Percentiles rank a stretch among this genome's conserved stretches.
Conservation (phyloP, 768 basidiomycete genomes). For the Sarcodon sp. region DNA sequence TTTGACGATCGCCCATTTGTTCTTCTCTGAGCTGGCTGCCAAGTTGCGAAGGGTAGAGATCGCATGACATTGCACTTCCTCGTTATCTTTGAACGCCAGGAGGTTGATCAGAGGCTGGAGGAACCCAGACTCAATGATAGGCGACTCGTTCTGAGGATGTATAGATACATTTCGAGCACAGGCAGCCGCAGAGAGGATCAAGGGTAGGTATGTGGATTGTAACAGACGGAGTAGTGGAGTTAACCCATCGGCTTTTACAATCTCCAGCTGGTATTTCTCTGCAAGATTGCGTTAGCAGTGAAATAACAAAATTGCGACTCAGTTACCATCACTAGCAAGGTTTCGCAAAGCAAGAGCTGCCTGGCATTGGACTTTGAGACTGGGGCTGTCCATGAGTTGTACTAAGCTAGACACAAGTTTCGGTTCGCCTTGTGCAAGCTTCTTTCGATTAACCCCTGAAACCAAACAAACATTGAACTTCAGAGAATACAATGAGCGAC, state of each 20-base stretch:
- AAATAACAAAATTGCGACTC: neutral
- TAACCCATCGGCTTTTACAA: conserved; percentile 91
- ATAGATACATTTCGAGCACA: conserved; percentile 99
- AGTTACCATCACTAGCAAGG: conserved; percentile 88
- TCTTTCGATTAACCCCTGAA: conserved; percentile 78
- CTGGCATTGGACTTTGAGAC: conserved; percentile 97
- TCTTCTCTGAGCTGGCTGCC: conserved; percentile 94
- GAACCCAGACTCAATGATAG: conserved; percentile 98
- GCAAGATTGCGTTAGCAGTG: conserved; percentile 3
- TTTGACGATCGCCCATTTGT: conserved; percentile 95
- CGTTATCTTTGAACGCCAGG: conserved; percentile 96
- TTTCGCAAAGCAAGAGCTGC: conserved; percentile 93
- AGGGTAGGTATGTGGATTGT: conserved; percentile 92
- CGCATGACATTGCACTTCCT: conserved; percentile 98
- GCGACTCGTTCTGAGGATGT: conserved; percentile 96
- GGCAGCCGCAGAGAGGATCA: conserved; percentile 95
- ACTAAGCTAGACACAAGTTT: conserved; percentile 91
- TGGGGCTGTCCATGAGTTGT: conserved; percentile 91
- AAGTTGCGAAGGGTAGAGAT: conserved; percentile 95
- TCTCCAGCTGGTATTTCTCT: conserved; percentile 99
- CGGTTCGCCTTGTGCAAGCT: conserved; percentile 86
- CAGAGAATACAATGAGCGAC: neutral
- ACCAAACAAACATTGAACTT: neutral
- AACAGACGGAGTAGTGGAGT: conserved; percentile 86
- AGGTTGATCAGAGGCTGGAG: conserved; percentile 91